Evolutionary conservation across 805 yeast genomes (phyloP), one percentile per base, ranked within the genome.

Genomic region (Zygosaccharomyces kombuchaensis): DNA sequence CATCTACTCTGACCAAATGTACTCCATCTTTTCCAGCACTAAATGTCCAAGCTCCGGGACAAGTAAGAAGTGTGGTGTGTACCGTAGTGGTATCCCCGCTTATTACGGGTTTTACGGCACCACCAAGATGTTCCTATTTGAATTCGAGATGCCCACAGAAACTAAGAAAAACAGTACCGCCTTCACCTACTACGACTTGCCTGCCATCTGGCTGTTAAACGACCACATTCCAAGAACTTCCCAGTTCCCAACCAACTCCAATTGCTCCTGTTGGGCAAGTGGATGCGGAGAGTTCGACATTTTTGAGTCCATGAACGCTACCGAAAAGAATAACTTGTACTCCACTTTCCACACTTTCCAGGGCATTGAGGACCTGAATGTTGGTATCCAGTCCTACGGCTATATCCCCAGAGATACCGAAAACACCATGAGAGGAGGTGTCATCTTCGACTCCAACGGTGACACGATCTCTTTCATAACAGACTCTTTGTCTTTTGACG

Each of bases 241-340:
- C 2, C 89, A 84, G 65, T 84, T 82, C 60, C 80, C 67, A 36
- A 48, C 67, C 4, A 78, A 78, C 53, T 67, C 69, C 30, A 79
- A 78, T 59, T 84, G 89, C 64, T 82, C 88, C 6, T 81, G 88
- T 58, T 84, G 90, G 90, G 70, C 76, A 36, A 74, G 83, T 23
- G 91, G 90, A 9, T 82, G 89, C 66, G 89, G 90, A 62, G 89
- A 84, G 65, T 82, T 79, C 55, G 91, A 84, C 65, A 76, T 82
- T 54, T 84, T 84, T 60, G 91, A 84, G 68, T 81, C 80, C 34
- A 75, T 81, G 79, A 84, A 84, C 65, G 66, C 69, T 45, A 78
- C 87, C 12, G 77, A 78, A 52, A 62, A 76, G 21, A 64, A 63
- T 41, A 73, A 80, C 46, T 71, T 84, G 54, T 81, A 71, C 66